phyloP scores from a whole-genome alignment of 2,329 filamentous ascomycete genomes.

The Fusarium tricinctum region DNA sequence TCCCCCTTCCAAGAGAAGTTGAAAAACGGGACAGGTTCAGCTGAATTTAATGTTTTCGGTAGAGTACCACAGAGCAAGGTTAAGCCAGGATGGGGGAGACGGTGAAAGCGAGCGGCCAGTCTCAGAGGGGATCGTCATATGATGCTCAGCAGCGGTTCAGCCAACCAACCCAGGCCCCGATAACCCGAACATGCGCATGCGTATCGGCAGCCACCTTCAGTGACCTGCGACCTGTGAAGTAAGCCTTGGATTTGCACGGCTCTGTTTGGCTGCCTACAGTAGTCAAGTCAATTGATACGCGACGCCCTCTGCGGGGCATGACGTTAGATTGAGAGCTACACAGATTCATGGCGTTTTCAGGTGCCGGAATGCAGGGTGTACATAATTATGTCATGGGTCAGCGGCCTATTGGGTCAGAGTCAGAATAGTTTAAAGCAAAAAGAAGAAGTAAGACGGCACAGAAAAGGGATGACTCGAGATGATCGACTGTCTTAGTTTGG shows the following conservation, averaged over 20 bases:
- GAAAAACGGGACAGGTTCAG: not conserved
- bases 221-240: not conserved
- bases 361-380: not conserved
- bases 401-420: constrained; percentile 6
- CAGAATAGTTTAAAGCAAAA: not conserved
- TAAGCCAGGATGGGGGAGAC: constrained; percentile 16
- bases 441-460: not conserved
- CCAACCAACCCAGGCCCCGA: constrained; percentile 26
- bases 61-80: constrained; percentile 1
- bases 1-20: not conserved
- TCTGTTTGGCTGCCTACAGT: constrained; percentile 19
- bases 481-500: not conserved
- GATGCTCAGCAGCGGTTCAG: constrained; percentile 30
- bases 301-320: constrained; percentile 41
- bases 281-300: constrained; percentile 9
- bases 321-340: constrained; percentile 49
- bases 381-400: constrained; percentile 11
- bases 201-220: constrained; percentile 14
- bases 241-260: constrained; percentile 12
- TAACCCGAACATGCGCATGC: constrained; percentile 19
- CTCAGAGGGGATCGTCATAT: constrained; percentile 48
- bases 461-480: not conserved
- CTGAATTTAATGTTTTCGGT: constrained; percentile 8
- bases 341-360: constrained; percentile 1
- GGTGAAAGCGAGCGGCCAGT: constrained; percentile 28